A percentile compares a stretch with the other conserved stretches of the same genome.
These are phyloP conservation scores for Crithidia brevicula DNA, from an alignment of 208 protist species.

Conservation along the genomic window DNA sequence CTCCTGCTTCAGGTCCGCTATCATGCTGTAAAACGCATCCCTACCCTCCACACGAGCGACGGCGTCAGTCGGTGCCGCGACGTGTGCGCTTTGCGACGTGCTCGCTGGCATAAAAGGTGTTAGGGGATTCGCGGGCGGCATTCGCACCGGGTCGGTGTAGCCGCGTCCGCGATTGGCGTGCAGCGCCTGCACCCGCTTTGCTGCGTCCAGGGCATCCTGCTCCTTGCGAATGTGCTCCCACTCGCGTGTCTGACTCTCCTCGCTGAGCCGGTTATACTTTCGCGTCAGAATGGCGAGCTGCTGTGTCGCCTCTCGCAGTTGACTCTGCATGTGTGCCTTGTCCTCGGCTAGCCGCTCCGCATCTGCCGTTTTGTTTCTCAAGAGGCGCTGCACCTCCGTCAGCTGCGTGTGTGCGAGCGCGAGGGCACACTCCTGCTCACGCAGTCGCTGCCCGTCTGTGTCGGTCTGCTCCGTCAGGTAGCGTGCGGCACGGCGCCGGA, in stretches of 20 bases:
- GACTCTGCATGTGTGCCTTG: constrained; percentile 31
- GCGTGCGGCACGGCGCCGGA: constrained; percentile 49
- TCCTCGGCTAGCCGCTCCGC: constrained; percentile 32
- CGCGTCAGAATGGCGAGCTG: constrained; percentile 42
- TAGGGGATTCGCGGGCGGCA: not conserved
- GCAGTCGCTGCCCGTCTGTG: constrained; percentile 32
- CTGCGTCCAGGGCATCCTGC: constrained; percentile 17
- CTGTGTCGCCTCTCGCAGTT: constrained; percentile 39
- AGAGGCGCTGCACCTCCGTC: constrained; percentile 37
- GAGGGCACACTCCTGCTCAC: constrained; percentile 50
- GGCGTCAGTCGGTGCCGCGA: not conserved
- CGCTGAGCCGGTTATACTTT: constrained; percentile 43
- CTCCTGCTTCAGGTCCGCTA: constrained; percentile 35
- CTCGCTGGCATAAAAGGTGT: not conserved
- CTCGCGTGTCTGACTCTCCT: constrained; percentile 48
- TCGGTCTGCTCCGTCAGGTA: constrained; percentile 39
- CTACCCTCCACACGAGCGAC: not conserved
- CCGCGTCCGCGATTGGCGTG: not conserved
- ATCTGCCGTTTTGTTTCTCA: constrained; percentile 37
- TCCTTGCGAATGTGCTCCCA: constrained; percentile 39
- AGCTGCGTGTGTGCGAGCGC: constrained; percentile 38
- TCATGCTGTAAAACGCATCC: constrained; percentile 44
- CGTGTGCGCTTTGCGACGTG: not conserved
- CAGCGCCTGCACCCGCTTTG: constrained; percentile 5
- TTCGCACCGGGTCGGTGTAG: not conserved